phyloP scores from a whole-genome alignment of 257 asterid species.

The Capsicum rhomboideum region DNA sequence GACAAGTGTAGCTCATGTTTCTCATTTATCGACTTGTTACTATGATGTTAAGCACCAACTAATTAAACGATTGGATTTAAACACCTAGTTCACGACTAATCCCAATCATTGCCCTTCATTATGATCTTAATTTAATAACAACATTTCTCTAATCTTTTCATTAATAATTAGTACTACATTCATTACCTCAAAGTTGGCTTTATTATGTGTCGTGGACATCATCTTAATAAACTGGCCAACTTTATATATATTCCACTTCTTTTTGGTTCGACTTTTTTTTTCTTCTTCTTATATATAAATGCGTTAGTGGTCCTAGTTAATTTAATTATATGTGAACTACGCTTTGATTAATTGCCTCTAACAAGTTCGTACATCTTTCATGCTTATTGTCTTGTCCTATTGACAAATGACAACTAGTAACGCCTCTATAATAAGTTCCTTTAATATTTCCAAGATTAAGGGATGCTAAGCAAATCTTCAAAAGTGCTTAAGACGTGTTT shows the following conservation, averaged over 20 bases:
- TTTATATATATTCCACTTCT: neutral
- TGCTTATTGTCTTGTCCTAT: neutral
- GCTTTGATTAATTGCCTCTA: neutral
- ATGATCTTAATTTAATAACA: neutral
- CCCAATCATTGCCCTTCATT: neutral
- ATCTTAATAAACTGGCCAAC: no score
- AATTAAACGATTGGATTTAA: neutral
- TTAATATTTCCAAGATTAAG: neutral
- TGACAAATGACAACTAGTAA: neutral
- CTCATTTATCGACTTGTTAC: neutral
- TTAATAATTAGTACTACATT: neutral
- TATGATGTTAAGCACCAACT: neutral
- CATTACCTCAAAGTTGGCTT: neutral
- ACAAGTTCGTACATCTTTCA: neutral
- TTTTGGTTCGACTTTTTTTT: neutral
- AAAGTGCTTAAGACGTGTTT: no score
- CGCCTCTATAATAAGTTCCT: neutral
- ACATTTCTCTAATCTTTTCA: neutral
- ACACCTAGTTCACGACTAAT: neutral
- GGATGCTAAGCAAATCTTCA: neutral
- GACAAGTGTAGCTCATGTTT: neutral
- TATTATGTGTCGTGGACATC: neutral
- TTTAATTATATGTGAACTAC: no score
- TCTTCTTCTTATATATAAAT: neutral
- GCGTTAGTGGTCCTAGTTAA: neutral